These are phyloP conservation scores for Eucalyptus erythrocorys DNA, from an alignment of 345 rosid species.

Conservation along the genomic window DNA sequence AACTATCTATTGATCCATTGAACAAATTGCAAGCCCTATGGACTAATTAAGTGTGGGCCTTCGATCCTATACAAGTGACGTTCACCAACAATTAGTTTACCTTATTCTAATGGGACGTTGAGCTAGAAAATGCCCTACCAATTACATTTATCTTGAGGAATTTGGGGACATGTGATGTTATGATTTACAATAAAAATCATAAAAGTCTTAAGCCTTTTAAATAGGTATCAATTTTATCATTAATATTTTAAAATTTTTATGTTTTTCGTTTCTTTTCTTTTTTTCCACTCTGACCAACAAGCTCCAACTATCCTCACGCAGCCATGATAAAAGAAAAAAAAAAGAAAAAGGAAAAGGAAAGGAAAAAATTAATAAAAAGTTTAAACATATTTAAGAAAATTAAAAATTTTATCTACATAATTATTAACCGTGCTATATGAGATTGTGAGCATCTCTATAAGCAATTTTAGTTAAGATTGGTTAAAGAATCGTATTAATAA, in stretches of 20 bases:
- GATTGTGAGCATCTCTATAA: rapidly evolving
- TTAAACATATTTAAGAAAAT: background rate
- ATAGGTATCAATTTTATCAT: background rate
- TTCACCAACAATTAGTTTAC: background rate
- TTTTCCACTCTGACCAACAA: rapidly evolving
- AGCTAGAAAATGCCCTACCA: background rate
- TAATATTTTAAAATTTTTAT: background rate
- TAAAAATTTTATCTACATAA: rapidly evolving
- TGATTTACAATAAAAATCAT: background rate
- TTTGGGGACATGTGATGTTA: background rate
- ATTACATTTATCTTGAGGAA: background rate
- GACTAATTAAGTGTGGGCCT: background rate
- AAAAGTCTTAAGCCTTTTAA: background rate
- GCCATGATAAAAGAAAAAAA: rapidly evolving
- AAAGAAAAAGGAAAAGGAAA: background rate
- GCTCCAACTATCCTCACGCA: background rate
- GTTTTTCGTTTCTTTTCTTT: background rate
- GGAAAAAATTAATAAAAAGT: background rate
- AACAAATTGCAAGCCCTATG: background rate
- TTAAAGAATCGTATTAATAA: background rate
- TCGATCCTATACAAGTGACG: rapidly evolving
- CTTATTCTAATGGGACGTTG: background rate
- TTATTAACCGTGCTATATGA: rapidly evolving
- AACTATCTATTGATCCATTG: background rate
- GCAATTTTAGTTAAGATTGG: rapidly evolving